Evolutionary conservation across 2,329 filamentous ascomycete genomes (phyloP), one percentile per base, ranked within the genome.

Genomic region (Westerdykella sp.): DNA sequence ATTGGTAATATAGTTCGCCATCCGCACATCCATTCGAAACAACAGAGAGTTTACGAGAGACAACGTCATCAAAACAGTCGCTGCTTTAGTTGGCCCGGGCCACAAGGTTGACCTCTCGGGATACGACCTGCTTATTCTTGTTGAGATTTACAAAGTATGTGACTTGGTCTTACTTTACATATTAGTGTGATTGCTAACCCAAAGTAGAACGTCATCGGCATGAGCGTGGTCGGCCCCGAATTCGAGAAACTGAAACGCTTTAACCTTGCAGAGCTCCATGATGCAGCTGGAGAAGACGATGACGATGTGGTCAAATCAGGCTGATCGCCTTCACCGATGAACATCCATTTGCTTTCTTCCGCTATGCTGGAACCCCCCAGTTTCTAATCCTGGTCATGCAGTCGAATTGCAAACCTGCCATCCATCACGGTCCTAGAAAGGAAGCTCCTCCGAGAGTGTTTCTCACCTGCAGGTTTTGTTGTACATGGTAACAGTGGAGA

Each of bases 81-180:
- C 85, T 4, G 70, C 73, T 32, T 69, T 82, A 23, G 78, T 89
- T 47, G 80, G 81, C 39, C 69, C 75, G 9, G 74, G 75, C 32
- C 87, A 93, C 67, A 84, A 82, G 57, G 87, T 93, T 45, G 81
- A 90, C 56, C 76, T 94, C n/a, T 78, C 75, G 38, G 77, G 75
- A n/a, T 85, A 86, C 28, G 85, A 91, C 68, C 80, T 87, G 60
- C 79, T 90, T 25, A 83, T 93, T 53, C 69, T 91, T 48, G 80
- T 93, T 44, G 86, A 93, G 56, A 77, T 93, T 44, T 91, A 85
- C 65, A 81, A 88, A 77, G 86, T 87, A 75, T 35, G 35, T 10
- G 32, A 22, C 6, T 14, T 9, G 3, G 6, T 35, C n/a, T 35
- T 35, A 14, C n/a, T 14, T 9, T 35, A 14, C 13, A 13, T 11